phyloP scores from a whole-genome alignment of 441 rosid species.

The Arabidopsis hybrid region DNA sequence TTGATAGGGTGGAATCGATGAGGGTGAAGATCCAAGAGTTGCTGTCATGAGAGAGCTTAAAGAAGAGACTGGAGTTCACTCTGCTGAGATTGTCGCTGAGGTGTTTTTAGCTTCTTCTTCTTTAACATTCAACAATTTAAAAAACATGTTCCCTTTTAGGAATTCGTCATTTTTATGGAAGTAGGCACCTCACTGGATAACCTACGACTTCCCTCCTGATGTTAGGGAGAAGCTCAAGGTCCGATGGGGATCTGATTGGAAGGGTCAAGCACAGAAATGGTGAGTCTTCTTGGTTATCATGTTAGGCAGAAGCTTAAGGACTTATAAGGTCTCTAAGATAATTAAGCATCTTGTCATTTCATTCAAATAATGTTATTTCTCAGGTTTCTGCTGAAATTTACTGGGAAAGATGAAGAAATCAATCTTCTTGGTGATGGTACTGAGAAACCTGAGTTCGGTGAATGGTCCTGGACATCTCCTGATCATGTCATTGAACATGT shows the following conservation, averaged over 20 bases:
- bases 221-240: constrained; percentile 77
- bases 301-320: no score
- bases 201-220: constrained; percentile 88
- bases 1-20: constrained; percentile 87
- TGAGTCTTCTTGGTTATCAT: constrained; percentile 35
- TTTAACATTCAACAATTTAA: not conserved
- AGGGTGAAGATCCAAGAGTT: constrained; percentile 80
- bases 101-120: constrained; percentile 44
- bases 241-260: constrained; percentile 91
- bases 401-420: constrained; percentile 83
- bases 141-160: not conserved
- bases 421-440: constrained; percentile 85
- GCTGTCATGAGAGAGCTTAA: constrained; percentile 88
- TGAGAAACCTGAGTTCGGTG: constrained; percentile 88
- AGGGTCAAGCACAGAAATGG: constrained; percentile 99
- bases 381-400: constrained; percentile 89
- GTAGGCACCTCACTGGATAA: constrained; percentile 83
- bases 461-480: constrained; percentile 86
- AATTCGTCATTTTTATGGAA: not conserved
- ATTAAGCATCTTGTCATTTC: constrained; percentile 3
- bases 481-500: constrained; percentile 69
- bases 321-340: not conserved
- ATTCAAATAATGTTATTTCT: not conserved
- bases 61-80: constrained; percentile 89
- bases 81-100: constrained; percentile 85